Evolutionary conservation across 495 filamentous ascomycete genomes (phyloP), one percentile per base, ranked within the genome.

Genomic region (Aspergillus avenaceus): DNA sequence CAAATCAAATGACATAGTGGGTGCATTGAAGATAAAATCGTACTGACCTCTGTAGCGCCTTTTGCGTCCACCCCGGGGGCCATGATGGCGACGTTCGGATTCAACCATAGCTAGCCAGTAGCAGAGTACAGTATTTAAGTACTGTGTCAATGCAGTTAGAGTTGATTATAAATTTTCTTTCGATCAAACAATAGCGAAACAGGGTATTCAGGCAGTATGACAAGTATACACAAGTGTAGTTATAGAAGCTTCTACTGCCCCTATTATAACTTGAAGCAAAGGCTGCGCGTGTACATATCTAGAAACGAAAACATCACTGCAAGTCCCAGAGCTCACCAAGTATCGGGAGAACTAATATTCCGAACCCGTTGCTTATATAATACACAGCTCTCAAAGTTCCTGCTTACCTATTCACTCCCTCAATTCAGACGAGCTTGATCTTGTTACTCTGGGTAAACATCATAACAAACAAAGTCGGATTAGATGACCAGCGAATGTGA

Each of bases 21-120:
- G 13, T 12, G 31, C 12, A 19, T 36, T 5, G 13, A 24, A 27
- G 3, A 31, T 16, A 21, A 25, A 16, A 34, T 16, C 37, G 56
- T 41, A 53, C 64, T 61, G 38, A 81, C 81, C 81, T 78, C 80
- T 69, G 56, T 74, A 77, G 26, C 78, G 73, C 38, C 81, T 68
- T 69, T 90, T 93, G 60, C 87, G 81, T 56, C 83, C 78, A 61
- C 81, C 79, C 48, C 78, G 75, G 47, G 79, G 76, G 47, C 75
- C 66, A 52, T 77, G 68, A 45, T 79, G 71, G 31, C 87, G 76
- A 45, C 83, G 78, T 53, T 90, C 87, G 66, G 83, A 80, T 54
- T 91, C 87, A 37, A 84, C 84, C 88, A 93, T 93, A 25, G 23
- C 32, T 46, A 24, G 24, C 28, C 23, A 14, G 7, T 27, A 27